Conservation (phyloP, 768 basidiomycete species). For the Gloeostereum incarnatum region DNA sequence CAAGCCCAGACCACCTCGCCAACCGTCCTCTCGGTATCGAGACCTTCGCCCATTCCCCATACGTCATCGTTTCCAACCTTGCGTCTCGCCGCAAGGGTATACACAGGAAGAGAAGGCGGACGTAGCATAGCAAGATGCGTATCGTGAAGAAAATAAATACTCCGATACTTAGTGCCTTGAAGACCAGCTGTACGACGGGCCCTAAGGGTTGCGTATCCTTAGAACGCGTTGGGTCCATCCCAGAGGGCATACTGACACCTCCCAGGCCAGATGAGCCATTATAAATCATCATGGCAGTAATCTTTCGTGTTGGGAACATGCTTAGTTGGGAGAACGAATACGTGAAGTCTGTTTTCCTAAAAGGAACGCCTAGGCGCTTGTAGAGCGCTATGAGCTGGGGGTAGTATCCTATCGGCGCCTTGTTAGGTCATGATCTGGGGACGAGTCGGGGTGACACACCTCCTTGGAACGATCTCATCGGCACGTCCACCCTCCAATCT, state of each 20-base stretch:
- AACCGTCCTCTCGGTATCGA: slow-evolving; percentile 31
- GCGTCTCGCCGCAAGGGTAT: slow-evolving; percentile 29
- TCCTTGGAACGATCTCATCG: slow-evolving; percentile 78
- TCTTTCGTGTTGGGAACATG: slow-evolving; percentile 16
- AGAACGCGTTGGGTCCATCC: slow-evolving; percentile 15
- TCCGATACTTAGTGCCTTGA: slow-evolving; percentile 18
- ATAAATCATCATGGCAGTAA: slow-evolving; percentile 50
- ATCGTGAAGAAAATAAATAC: slow-evolving; percentile 33
- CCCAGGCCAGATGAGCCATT: slow-evolving; percentile 49
- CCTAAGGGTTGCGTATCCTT: slow-evolving; percentile 11
- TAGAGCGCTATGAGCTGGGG: slow-evolving; percentile 62
- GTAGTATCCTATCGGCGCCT: slow-evolving; percentile 84
- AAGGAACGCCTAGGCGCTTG: slow-evolving; percentile 45
- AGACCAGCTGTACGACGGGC: slow-evolving; percentile 9
- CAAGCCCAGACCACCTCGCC: slow-evolving; percentile 33
- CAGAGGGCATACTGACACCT: slow-evolving; percentile 44
- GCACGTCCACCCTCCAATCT: slow-evolving; percentile 61
- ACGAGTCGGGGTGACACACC: slow-evolving; percentile 29
- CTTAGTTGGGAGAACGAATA: slow-evolving; percentile 61
- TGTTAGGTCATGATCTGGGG: too few species aligned
- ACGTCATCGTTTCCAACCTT: slow-evolving; percentile 24
- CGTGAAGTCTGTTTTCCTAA: slow-evolving; percentile 49
- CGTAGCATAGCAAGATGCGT: slow-evolving; percentile 34
- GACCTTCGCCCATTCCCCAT: slow-evolving; percentile 37
- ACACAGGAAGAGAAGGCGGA: slow-evolving; percentile 30